phyloP scores from a whole-genome alignment of 208 protist genomes.

The Acanthamoeba lenticulata region DNA sequence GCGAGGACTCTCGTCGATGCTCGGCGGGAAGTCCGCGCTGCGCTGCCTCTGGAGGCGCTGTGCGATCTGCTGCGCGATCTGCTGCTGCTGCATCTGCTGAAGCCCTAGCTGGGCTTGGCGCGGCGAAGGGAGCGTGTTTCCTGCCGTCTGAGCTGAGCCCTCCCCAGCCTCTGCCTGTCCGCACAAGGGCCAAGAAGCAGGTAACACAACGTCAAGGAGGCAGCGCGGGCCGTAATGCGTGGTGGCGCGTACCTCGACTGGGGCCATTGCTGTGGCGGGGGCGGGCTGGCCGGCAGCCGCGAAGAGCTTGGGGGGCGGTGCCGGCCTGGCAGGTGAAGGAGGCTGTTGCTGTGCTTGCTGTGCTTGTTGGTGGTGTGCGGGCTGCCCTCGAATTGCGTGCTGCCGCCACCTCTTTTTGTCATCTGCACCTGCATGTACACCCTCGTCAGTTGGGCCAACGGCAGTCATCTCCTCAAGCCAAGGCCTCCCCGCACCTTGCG shows the following conservation, averaged over 20 bases:
- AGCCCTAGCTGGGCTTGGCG: background rate
- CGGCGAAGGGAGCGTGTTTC: background rate
- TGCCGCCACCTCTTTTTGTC: background rate
- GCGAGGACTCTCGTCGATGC: background rate
- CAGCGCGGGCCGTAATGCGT: no score
- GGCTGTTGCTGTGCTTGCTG: background rate
- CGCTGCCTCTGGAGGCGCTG: slow-evolving; percentile 7
- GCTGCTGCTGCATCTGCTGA: slow-evolving; percentile 4
- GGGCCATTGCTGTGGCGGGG: no score
- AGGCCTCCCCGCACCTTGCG: no score
- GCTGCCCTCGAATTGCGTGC: slow-evolving; percentile 26
- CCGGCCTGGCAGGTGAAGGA: background rate
- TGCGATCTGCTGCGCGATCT: background rate
- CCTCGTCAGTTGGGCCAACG: background rate
- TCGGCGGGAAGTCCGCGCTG: background rate
- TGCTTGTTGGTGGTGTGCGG: background rate
- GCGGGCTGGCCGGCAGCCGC: background rate
- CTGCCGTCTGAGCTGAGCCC: no score
- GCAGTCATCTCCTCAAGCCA: no score
- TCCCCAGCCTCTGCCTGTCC: no score
- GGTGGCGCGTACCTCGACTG: background rate
- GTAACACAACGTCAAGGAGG: no score
- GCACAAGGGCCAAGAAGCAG: no score
- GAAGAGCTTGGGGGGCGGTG: background rate
- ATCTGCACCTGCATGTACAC: background rate